phyloP scores from a whole-genome alignment of 306 rosid genomes.

The Quillaja saponaria region DNA sequence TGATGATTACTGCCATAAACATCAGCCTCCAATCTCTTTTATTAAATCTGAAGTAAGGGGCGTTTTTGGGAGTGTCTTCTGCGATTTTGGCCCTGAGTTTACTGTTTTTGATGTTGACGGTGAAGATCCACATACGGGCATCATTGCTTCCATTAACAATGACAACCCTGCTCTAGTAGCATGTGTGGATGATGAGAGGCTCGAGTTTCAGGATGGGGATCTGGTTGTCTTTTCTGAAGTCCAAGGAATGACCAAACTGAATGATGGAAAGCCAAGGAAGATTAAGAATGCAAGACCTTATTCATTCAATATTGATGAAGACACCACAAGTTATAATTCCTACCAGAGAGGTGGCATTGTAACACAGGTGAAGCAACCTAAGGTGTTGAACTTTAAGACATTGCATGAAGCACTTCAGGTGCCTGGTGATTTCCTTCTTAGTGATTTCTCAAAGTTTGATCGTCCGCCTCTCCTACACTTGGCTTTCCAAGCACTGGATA shows the following conservation, averaged over 20 bases:
- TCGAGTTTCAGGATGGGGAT: slow-evolving; percentile 68
- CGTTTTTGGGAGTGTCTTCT: slow-evolving; percentile 59
- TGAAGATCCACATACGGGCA: slow-evolving; percentile 60
- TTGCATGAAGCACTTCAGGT: slow-evolving; percentile 48
- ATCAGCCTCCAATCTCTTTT: slow-evolving; percentile 58
- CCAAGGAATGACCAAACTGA: slow-evolving; percentile 60
- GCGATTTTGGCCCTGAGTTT: slow-evolving; percentile 66
- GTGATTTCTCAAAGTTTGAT: slow-evolving; percentile 64
- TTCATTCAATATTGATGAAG: slow-evolving; percentile 59
- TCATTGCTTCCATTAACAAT: slow-evolving; percentile 60
- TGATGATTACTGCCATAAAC: slow-evolving; percentile 53
- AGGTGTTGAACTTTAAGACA: slow-evolving; percentile 60
- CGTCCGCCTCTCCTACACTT: slow-evolving; percentile 57
- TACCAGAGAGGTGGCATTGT: slow-evolving; percentile 62
- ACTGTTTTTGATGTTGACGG: slow-evolving; percentile 63
- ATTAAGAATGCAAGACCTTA: slow-evolving; percentile 53
- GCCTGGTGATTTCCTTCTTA: slow-evolving; percentile 63
- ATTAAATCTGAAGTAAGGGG: slow-evolving; percentile 64
- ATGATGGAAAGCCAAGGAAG: slow-evolving; percentile 62
- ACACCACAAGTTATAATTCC: slow-evolving; percentile 50
- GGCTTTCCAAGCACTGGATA: slow-evolving; percentile 61
- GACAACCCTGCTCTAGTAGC: slow-evolving; percentile 60
- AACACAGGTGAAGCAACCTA: slow-evolving; percentile 63
- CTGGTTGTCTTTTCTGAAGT: slow-evolving; percentile 63
- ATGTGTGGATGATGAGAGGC: slow-evolving; percentile 66